Percentiles rank a stretch among this genome's conserved stretches.
Conservation (phyloP, 2,329 filamentous ascomycete genomes). For the Penicillium polonicum region DNA sequence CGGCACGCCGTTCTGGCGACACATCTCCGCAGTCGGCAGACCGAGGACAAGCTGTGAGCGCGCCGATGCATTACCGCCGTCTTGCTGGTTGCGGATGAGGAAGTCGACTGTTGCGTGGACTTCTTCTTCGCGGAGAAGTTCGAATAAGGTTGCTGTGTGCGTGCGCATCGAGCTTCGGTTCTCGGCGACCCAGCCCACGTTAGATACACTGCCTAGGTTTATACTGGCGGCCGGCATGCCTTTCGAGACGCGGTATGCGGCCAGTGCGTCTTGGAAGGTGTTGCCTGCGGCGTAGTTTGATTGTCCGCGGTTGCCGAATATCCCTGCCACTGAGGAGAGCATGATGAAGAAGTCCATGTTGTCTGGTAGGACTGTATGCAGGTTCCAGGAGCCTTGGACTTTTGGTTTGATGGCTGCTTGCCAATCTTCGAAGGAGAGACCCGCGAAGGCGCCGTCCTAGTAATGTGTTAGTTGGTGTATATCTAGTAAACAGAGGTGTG, state of each 20-base stretch:
- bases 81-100: slow-evolving; percentile 12
- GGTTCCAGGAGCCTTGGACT: slow-evolving; percentile 39
- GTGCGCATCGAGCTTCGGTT: slow-evolving; percentile 18
- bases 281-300: slow-evolving; percentile 46
- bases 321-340: slow-evolving; percentile 43
- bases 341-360: slow-evolving; percentile 46
- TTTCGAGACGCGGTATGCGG: slow-evolving; percentile 24
- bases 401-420: slow-evolving; percentile 41
- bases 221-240: slow-evolving; percentile 23
- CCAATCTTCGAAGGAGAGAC: slow-evolving; percentile 43
- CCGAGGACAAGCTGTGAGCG: slow-evolving; percentile 20
- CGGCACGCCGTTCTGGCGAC: slow-evolving; percentile 19
- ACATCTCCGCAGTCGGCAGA: slow-evolving; percentile 21
- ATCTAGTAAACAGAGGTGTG: rapidly evolving
- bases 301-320: slow-evolving; percentile 49
- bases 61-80: neutral
- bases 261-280: slow-evolving; percentile 41
- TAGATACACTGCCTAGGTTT: slow-evolving; percentile 35
- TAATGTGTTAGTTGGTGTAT: neutral
- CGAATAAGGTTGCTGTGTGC: slow-evolving; percentile 18
- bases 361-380: slow-evolving; percentile 30
- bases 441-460: slow-evolving; percentile 19
- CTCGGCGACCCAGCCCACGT: slow-evolving; percentile 36
- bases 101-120: slow-evolving; percentile 23
- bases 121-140: slow-evolving; percentile 25